Evolutionary conservation across 768 basidiomycete genomes (phyloP), one percentile per base, ranked within the genome.

Genomic region (Mycena belliarum): DNA sequence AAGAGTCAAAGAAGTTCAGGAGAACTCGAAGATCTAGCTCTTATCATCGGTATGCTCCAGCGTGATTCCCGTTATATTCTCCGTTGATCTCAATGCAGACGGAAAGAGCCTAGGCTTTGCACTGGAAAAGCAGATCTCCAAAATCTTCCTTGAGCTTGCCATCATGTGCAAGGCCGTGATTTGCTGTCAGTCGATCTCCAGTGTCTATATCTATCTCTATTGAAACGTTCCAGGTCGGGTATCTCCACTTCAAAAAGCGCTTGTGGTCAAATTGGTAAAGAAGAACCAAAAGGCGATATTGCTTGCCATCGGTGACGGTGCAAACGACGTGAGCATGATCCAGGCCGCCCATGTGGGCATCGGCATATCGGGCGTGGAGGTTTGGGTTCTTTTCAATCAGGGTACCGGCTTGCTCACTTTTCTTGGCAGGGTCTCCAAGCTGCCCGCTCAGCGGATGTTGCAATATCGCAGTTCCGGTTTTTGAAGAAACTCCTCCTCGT

Each of bases 281-380:
- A 95, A 95, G 73, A 95, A 96, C 70, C 86, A 88, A 65, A 93
- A 93, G 55, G 82, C 94, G 8, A 93, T 97, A 52, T 78, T 97
- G n/a, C 83, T 98, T 10, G 96, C 96, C 4, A 98, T 98, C 49
- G 96, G 96, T 21, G 96, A 98, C 63, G 96, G 96, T 48, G 96
- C 96, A 2, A 98, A 98, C 71, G 96, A 98, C 71, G 96, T 98
- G 65, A 93, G 93, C 69, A 98, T 98, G 96, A 98, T 98, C 58
- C 96, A 98, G 70, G 96, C 96, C 33, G 96, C 96, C 0, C 96
- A 98, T 69, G 92, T 98, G 44, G 96, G 96, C 28, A 89, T 98
- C 52, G 96, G 96, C 66, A 98, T 98, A 46, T 98, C 95, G 43
- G 96, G 96, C 51, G 91, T 98, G 23, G 96, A 99, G 82, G 93